A percentile compares a stretch with the other conserved stretches of the same genome.
These are phyloP conservation scores for Cryptosporidium muris DNA, from an alignment of 169 alveolate species.

Conservation along the genomic window DNA sequence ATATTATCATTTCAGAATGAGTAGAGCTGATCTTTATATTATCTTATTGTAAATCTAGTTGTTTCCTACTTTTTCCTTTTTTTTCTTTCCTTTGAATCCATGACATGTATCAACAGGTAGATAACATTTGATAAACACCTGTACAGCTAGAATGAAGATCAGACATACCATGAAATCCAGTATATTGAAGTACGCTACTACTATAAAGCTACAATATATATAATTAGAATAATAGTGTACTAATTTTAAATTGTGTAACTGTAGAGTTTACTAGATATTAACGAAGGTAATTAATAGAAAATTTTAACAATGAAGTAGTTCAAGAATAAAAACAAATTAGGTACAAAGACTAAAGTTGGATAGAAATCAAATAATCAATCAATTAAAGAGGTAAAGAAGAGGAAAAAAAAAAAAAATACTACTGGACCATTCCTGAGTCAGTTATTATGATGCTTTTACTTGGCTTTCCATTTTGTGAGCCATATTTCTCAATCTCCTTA, in stretches of 20 bases:
- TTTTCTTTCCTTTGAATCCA: background rate
- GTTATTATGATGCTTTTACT: conserved; percentile 85
- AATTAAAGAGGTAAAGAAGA: background rate
- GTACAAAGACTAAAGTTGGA: background rate
- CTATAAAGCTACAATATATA: too few relatives aligned
- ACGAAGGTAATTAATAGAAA: background rate
- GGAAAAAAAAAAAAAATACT: background rate
- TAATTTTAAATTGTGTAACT: too few relatives aligned
- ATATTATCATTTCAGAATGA: conserved; percentile 58
- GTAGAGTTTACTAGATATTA: too few relatives aligned
- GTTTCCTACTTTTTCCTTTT: background rate
- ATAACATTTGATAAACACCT: background rate
- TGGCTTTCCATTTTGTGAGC: conserved; percentile 91
- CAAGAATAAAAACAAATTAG: background rate
- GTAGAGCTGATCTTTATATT: background rate
- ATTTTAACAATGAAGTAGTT: background rate
- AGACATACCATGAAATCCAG: too few relatives aligned
- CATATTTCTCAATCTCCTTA: conserved; percentile 89
- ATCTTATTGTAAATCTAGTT: background rate
- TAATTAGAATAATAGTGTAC: too few relatives aligned
- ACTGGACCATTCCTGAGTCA: conserved; percentile 89
- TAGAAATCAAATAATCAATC: background rate
- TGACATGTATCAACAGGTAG: background rate
- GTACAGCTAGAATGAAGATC: background rate
- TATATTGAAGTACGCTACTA: too few relatives aligned